Percentiles rank a stretch among this genome's conserved stretches.
Evolutionary conservation across 345 rosid species (phyloP).

Genomic region (Salix suchowensis): DNA sequence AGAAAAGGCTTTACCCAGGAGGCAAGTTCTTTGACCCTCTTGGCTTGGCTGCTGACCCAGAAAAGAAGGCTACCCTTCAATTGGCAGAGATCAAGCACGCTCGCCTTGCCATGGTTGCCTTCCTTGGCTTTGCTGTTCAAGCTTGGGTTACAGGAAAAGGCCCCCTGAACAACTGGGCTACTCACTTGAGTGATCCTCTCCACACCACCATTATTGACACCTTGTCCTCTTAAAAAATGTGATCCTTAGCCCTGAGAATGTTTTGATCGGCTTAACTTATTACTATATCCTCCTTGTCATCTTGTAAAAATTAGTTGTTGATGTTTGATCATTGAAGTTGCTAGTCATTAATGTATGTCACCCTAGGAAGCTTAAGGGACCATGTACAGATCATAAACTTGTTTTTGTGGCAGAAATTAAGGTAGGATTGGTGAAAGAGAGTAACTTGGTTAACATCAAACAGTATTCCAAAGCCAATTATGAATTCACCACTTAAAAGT

Average conservation of each 20-base stretch:
- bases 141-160: slow-evolving; percentile 88
- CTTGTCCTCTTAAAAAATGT: slow-evolving; percentile 39
- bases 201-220: slow-evolving; percentile 93
- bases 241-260: background rate
- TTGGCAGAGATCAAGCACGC: slow-evolving; percentile 99
- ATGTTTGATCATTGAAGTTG: background rate
- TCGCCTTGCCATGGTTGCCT: slow-evolving; percentile 90
- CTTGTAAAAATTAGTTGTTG: slow-evolving; percentile 10
- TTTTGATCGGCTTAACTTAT: background rate
- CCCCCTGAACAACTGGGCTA: slow-evolving; percentile 98
- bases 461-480: too few relatives aligned
- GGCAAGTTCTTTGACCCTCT: slow-evolving; percentile 86
- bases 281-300: background rate
- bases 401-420: background rate
- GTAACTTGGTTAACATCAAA: background rate
- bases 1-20: slow-evolving; percentile 87
- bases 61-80: slow-evolving; percentile 77
- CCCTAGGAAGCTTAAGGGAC: background rate
- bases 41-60: slow-evolving; percentile 84
- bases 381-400: background rate
- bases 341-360: background rate
- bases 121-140: slow-evolving; percentile 88
- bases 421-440: background rate
- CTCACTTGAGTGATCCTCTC: slow-evolving; percentile 97
- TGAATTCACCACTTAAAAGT: too few relatives aligned